Evolutionary conservation across 75 land plant species (phyloP).

Genomic region (Chamaecyparis obtusa): DNA sequence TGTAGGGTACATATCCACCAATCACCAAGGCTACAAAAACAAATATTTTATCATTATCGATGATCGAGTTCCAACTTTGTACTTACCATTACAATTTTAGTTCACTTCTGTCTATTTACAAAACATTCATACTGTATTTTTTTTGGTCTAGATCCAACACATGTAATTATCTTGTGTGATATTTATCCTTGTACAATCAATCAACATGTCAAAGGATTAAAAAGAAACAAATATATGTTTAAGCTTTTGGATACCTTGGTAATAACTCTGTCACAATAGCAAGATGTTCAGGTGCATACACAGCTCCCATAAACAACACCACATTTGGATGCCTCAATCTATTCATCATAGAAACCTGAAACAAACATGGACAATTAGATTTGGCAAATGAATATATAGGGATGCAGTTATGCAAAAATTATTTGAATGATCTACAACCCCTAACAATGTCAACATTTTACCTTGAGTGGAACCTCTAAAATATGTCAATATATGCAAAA

Average conservation of each 20-base stretch:
- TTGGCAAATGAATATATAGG: neutral
- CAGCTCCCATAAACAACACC: constrained; percentile 71
- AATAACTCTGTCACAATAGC: constrained; percentile 81
- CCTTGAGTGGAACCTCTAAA: neutral
- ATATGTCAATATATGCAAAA: neutral
- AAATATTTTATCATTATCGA: neutral
- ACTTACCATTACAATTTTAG: neutral
- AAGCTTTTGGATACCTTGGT: constrained; percentile 47
- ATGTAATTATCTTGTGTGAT: neutral
- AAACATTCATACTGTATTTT: no score
- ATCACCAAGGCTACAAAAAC: no score
- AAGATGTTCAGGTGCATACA: constrained; percentile 63
- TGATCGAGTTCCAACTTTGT: neutral
- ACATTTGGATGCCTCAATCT: neutral
- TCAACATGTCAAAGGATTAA: neutral
- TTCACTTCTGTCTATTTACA: no score
- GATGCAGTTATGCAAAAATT: neutral
- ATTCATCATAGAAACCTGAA: neutral
- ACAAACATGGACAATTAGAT: neutral
- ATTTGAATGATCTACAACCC: neutral
- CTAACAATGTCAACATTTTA: neutral
- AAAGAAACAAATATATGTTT: neutral
- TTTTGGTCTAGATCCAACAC: no score
- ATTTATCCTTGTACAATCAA: neutral
- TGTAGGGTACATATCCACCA: no score